Conservation (phyloP, 2,329 filamentous ascomycete genomes). For the Zymoseptoria brevis region DNA sequence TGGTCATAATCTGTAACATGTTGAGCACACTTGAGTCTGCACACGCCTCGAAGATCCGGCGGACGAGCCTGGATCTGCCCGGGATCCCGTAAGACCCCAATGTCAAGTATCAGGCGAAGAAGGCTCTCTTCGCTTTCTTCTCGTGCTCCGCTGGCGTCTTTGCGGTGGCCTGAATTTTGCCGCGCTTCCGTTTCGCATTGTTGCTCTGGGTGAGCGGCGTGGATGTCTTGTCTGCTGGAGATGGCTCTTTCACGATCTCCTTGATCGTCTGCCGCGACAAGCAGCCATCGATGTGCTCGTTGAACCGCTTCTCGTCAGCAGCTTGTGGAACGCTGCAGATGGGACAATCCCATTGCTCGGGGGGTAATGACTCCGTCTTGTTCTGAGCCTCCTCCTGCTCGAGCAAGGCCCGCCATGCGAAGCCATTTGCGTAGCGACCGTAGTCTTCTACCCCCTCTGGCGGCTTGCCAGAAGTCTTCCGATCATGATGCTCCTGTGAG, state of each 20-base stretch:
- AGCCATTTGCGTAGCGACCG: conserved; percentile 27
- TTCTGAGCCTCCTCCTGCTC: conserved; percentile 29
- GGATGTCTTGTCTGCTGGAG: conserved; percentile 5
- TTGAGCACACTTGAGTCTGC: neutral
- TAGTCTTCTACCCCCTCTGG: conserved; percentile 15
- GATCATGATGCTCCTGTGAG: conserved; percentile 41
- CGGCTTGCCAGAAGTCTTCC: conserved; percentile 14
- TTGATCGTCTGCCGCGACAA: conserved; percentile 79
- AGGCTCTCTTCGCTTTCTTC: conserved; percentile 23
- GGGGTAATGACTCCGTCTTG: conserved; percentile 4
- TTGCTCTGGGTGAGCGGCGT: conserved; percentile 9
- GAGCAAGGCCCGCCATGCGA: conserved; percentile 26
- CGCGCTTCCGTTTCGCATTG: conserved; percentile 24
- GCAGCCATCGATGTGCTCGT: conserved; percentile 87
- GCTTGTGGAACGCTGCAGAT: conserved; percentile 72
- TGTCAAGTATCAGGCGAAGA: conserved; percentile 16
- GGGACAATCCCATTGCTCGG: conserved; percentile 70
- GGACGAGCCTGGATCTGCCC: no score
- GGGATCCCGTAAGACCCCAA: no score
- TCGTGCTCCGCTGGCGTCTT: conserved; percentile 8
- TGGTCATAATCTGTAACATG: neutral
- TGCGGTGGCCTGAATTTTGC: conserved; percentile 7
- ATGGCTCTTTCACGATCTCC: conserved; percentile 59
- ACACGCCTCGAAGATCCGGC: no score
- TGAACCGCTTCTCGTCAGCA: conserved; percentile 70